Evolutionary conservation across 2,329 filamentous ascomycete species (phyloP), one percentile per base, ranked within the genome.

Genomic region (Anthostomella pinea): DNA sequence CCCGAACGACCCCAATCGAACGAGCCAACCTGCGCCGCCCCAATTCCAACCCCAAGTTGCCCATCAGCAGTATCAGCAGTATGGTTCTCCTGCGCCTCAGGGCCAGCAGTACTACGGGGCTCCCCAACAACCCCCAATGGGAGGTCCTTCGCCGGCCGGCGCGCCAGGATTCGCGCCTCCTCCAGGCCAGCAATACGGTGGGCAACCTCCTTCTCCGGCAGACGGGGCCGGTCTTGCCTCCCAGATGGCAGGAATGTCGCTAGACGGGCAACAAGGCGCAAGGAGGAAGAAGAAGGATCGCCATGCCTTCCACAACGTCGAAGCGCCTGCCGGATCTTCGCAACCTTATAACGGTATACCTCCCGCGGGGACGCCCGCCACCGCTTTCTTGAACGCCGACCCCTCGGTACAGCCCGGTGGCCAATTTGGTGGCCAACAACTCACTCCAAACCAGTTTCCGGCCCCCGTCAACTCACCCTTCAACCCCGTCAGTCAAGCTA

Each of bases 241-340:
- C 37, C 88, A 94, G 63, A 85, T 95, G 83, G 82, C 83, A 26
- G 81, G 80, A 42, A 78, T 94, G 75, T 81, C 74, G 25, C 68
- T 95, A 49, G 79, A 74, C 26, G 64, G 71, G 29, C 68, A 70
- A 22, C 60, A 76, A 31, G 68, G 69, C 3, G 66, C 65, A 39
- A 74, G 80, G 60, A 85, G 73, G 63, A 87, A 90, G 73, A 97
- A 95, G 79, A 96, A 95, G 75, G 85, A 96, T 61, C 80, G 88
- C 41, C 91, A 97, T 66, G 91, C 90, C 46, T 86, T 95, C 63
- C 91, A 97, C 63, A 83, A 80, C 24, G 79, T 97, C 35, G 87
- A 91, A 48, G 79, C 85, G 15, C 73, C 82, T 9, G 72, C 72
- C 5, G 79, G 81, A 32, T 80, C 79, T 21, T 79, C 82, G 5